Evolutionary conservation across 805 yeast species (phyloP).

Genomic region (Yamadazyma endophytica): DNA sequence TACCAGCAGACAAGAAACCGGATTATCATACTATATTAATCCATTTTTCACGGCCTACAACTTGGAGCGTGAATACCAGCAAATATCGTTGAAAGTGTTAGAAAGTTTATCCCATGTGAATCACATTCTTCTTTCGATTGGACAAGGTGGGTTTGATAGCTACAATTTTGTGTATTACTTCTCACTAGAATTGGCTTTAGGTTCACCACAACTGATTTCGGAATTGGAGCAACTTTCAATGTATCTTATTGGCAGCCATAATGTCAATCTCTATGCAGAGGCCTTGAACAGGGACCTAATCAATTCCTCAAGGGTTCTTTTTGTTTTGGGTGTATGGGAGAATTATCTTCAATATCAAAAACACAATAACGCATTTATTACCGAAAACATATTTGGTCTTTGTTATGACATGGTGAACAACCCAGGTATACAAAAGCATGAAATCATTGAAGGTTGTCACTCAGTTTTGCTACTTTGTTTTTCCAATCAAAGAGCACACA

Average conservation of each 20-base stretch:
- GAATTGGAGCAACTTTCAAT: constrained; percentile 28
- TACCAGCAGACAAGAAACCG: constrained; percentile 5
- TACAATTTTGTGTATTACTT: constrained; percentile 58
- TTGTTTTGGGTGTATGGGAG: constrained; percentile 46
- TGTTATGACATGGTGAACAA: constrained; percentile 31
- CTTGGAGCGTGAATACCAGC: constrained; percentile 22
- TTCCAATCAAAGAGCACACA: constrained; percentile 19
- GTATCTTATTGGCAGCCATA: constrained; percentile 29
- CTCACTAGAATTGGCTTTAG: constrained; percentile 37
- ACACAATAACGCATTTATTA: constrained; percentile 15
- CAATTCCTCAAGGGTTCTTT: constrained; percentile 38
- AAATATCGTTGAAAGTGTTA: constrained; percentile 27
- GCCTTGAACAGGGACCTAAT: constrained; percentile 23
- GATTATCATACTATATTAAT: constrained; percentile 1
- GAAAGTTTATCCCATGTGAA: constrained; percentile 41
- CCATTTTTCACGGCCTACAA: constrained; percentile 5
- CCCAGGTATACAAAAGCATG: constrained; percentile 14
- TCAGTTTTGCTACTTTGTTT: constrained; percentile 46
- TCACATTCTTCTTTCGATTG: constrained; percentile 49
- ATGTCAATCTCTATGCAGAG: constrained; percentile 24
- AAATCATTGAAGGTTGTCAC: constrained; percentile 58
- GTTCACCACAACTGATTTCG: constrained; percentile 12
- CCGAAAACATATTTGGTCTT: constrained; percentile 21
- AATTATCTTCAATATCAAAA: constrained; percentile 31
- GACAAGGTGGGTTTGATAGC: constrained; percentile 61